Conservation (phyloP, 345 rosid species). For the Turnera subulata region DNA sequence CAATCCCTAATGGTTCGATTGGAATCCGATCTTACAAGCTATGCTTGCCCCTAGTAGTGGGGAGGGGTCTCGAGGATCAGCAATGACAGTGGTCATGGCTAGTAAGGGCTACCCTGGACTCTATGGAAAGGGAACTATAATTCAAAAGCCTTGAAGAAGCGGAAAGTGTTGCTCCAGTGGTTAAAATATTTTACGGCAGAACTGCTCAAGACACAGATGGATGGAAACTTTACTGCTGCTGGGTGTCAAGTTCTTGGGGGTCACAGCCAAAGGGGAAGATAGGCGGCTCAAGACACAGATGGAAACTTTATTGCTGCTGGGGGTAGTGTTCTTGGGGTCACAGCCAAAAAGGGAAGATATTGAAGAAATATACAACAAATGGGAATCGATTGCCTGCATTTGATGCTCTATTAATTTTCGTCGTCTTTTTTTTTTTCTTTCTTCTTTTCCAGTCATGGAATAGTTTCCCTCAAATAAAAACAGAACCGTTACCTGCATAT, state of each 20-base stretch:
- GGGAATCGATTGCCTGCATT: too few relatives aligned
- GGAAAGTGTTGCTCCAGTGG: constrained; percentile 53
- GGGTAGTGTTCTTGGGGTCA: constrained; percentile 91
- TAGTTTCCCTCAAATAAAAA: too few relatives aligned
- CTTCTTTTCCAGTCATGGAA: too few relatives aligned
- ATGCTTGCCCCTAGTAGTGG: constrained; percentile 84
- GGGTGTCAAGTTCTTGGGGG: too few relatives aligned
- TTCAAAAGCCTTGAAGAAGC: constrained; percentile 77
- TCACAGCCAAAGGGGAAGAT: too few relatives aligned
- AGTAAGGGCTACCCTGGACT: constrained; percentile 88
- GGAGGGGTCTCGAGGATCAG: constrained; percentile 81
- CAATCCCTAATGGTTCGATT: constrained; percentile 85
- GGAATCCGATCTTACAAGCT: constrained; percentile 76
- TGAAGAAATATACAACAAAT: too few relatives aligned
- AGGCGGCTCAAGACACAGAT: constrained; percentile 48
- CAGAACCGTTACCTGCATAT: too few relatives aligned
- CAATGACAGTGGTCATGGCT: constrained; percentile 97
- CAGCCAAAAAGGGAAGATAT: constrained; percentile 74
- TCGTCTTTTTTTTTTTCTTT: too few relatives aligned
- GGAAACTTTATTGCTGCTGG: constrained; percentile 71
- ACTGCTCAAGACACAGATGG: too few relatives aligned
- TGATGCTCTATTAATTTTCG: too few relatives aligned
- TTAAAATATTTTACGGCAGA: constrained; percentile 75
- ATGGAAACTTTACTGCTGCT: too few relatives aligned
- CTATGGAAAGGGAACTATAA: constrained; percentile 66